phyloP scores from a whole-genome alignment of 805 yeast genomes.

The Pichia phayaonensis region DNA sequence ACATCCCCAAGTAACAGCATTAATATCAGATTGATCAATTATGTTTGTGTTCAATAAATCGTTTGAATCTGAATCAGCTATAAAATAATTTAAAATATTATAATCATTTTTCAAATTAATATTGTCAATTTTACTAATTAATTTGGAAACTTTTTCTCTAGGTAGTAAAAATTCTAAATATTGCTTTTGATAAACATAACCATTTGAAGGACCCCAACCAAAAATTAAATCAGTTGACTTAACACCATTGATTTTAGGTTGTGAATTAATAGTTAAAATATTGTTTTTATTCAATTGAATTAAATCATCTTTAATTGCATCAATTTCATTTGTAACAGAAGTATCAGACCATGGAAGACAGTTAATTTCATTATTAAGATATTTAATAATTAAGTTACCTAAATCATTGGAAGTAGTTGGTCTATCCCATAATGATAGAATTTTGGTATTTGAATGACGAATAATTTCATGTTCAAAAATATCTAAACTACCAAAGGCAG shows the following conservation, averaged over 20 bases:
- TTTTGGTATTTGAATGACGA: constrained; percentile 75
- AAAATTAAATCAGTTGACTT: constrained; percentile 59
- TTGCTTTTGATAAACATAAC: constrained; percentile 91
- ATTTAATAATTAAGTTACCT: constrained; percentile 54
- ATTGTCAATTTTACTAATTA: constrained; percentile 38
- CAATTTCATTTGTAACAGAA: constrained; percentile 73
- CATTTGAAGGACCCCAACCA: constrained; percentile 96
- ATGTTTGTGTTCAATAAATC: constrained; percentile 44
- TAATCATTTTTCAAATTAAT: constrained; percentile 37
- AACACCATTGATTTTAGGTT: constrained; percentile 83
- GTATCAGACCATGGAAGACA: constrained; percentile 94
- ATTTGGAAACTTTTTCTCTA: constrained; percentile 31
- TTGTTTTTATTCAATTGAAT: constrained; percentile 59
- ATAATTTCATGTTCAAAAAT: constrained; percentile 71
- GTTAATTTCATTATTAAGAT: constrained; percentile 60
- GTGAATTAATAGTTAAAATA: constrained; percentile 82
- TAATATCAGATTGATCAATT: constrained; percentile 55
- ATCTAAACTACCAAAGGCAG: constrained; percentile 91
- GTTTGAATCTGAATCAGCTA: constrained; percentile 38
- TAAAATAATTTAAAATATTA: constrained; percentile 65
- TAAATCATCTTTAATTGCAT: constrained; percentile 50
- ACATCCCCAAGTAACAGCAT: constrained; percentile 98
- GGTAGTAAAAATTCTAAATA: constrained; percentile 82
- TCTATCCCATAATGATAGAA: constrained; percentile 80
- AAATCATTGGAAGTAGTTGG: constrained; percentile 60